Evolutionary conservation across 352 stramenopile genomes (phyloP).

Genomic region (Pythium sp.): DNA sequence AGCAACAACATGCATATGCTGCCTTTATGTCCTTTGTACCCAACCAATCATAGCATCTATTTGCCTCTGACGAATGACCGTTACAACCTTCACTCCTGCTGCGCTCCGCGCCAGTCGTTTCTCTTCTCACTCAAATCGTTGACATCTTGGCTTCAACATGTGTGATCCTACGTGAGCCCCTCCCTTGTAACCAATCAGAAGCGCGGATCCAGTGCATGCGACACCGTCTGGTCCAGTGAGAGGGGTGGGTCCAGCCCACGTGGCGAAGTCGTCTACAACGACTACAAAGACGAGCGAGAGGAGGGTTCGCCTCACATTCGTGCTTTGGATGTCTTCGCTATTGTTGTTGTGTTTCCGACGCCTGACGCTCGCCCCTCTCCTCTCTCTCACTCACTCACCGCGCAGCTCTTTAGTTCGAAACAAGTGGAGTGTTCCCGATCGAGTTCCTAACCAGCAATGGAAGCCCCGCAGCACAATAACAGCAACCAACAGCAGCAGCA

Average conservation of each 20-base stretch:
- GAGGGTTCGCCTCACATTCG: neutral
- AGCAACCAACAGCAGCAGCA: constrained; percentile 7
- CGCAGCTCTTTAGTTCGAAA: neutral
- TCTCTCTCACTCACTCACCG: neutral
- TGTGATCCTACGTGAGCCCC: neutral
- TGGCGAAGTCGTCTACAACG: neutral
- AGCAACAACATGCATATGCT: too few species aligned
- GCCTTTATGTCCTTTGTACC: too few species aligned
- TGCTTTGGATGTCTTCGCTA: neutral
- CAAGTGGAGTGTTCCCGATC: too few species aligned
- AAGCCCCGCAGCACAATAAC: neutral
- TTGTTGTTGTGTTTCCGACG: constrained; percentile 1
- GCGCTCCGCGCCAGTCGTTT: constrained; percentile 2
- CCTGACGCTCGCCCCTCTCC: neutral
- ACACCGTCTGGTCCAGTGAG: neutral
- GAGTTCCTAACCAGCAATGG: neutral
- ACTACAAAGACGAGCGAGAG: neutral
- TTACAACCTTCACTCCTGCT: neutral
- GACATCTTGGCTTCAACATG: neutral
- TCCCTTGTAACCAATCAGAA: neutral
- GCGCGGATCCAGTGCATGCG: neutral
- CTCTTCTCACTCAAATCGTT: neutral
- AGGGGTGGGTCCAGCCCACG: neutral
- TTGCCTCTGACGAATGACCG: too few species aligned
- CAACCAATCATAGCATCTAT: too few species aligned